phyloP scores from a whole-genome alignment of 495 filamentous ascomycete species.

The Aspergillus saccharolyticus region DNA sequence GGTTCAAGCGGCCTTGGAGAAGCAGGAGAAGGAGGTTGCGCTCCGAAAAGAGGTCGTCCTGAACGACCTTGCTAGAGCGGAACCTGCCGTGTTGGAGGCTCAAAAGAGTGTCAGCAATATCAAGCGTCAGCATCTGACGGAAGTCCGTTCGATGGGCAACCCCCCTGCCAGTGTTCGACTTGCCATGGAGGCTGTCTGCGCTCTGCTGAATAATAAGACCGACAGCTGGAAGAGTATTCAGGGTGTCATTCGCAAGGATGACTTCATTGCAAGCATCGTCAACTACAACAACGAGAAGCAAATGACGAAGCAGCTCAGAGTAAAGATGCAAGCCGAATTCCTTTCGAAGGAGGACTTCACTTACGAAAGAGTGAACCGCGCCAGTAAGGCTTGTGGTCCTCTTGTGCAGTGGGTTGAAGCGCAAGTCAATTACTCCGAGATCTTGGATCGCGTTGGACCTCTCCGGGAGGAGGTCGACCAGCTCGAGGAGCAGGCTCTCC shows the following conservation, averaged over 20 bases:
- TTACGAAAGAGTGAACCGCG: conserved; percentile 89
- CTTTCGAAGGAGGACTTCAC: conserved; percentile 91
- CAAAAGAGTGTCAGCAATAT: conserved; percentile 96
- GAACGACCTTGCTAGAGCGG: conserved; percentile 81
- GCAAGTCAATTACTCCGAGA: conserved; percentile 95
- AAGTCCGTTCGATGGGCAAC: conserved; percentile 94
- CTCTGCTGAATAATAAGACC: conserved; percentile 84
- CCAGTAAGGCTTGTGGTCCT: conserved; percentile 94
- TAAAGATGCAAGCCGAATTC: conserved; percentile 90
- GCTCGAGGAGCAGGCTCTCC: conserved; percentile 81
- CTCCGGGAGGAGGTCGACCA: conserved; percentile 82
- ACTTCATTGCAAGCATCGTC: conserved; percentile 97
- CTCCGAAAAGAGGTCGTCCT: conserved; percentile 78
- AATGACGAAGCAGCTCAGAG: conserved; percentile 77
- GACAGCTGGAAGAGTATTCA: conserved; percentile 87
- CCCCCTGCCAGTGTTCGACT: conserved; percentile 87
- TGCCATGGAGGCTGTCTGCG: conserved; percentile 92
- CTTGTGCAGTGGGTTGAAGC: conserved; percentile 96
- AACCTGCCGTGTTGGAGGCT: conserved; percentile 88
- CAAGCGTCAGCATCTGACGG: conserved; percentile 91
- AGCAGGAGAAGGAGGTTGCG: conserved; percentile 85
- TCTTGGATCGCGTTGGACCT: conserved; percentile 90
- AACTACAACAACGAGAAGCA: conserved; percentile 93
- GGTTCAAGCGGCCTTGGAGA: conserved; percentile 79
- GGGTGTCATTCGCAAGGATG: conserved; percentile 79